A percentile compares a stretch with the other conserved stretches of the same genome.
Evolutionary conservation across 108 stramenopile species (phyloP).

Genomic region (Chaetoceros tenuissimus): DNA sequence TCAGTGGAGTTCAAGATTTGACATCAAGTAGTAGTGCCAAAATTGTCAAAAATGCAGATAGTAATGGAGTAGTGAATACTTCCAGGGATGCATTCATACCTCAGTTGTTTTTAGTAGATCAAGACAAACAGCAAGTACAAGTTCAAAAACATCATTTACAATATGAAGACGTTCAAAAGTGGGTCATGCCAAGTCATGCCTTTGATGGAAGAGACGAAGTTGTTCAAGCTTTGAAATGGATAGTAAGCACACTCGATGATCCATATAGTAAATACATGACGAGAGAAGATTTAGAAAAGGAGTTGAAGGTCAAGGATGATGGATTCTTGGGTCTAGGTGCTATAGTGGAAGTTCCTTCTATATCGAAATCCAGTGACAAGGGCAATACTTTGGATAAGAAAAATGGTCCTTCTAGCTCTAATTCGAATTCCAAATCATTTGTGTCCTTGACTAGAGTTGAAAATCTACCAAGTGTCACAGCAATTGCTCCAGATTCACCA

Average conservation of each 20-base stretch:
- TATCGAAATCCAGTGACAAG: neutral
- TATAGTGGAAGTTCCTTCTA: constrained; percentile 39
- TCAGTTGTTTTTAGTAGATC: neutral
- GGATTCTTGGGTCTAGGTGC: constrained; percentile 70
- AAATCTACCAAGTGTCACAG: constrained; percentile 64
- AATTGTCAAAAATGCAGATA: neutral
- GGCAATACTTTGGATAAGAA: neutral
- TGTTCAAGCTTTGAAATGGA: constrained; percentile 47
- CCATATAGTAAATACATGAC: constrained; percentile 75
- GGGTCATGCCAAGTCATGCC: constrained; percentile 2
- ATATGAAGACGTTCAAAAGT: neutral
- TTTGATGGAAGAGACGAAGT: constrained; percentile 47
- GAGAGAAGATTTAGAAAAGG: constrained; percentile 50
- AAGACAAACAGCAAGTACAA: neutral
- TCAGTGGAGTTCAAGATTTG: neutral
- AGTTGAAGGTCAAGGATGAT: constrained; percentile 27
- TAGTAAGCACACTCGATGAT: constrained; percentile 55
- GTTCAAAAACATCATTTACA: neutral
- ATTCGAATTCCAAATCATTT: neutral
- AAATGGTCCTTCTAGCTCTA: constrained; percentile 4
- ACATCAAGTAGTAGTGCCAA: neutral
- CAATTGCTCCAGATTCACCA: constrained; percentile 62
- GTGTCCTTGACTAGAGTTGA: constrained; percentile 29
- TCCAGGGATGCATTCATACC: neutral
- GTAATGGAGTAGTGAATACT: neutral